phyloP scores from a whole-genome alignment of 495 filamentous ascomycete species.

The Aspergillus homomorphus region DNA sequence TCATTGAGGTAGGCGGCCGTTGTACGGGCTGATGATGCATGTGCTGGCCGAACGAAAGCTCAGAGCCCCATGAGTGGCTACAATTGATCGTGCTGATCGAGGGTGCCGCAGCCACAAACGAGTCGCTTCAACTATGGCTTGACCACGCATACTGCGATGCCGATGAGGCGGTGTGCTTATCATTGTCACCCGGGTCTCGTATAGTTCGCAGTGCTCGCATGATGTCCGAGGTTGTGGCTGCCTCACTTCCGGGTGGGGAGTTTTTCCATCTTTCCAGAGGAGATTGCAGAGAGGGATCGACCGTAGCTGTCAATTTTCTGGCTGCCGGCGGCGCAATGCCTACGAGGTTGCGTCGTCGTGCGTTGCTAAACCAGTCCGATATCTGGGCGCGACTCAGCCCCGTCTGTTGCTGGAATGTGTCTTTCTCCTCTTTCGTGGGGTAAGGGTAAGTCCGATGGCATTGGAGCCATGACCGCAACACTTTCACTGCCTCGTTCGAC shows the following conservation, averaged over 20 bases:
- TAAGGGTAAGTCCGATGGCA: conserved; percentile 35
- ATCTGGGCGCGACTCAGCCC: conserved; percentile 22
- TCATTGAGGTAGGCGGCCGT: conserved; percentile 13
- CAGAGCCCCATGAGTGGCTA: conserved; percentile 20
- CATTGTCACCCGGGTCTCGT: not conserved
- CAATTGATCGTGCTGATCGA: conserved; percentile 17
- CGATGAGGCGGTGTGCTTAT: not conserved
- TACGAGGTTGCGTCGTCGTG: conserved; percentile 19
- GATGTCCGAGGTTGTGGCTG: conserved; percentile 66
- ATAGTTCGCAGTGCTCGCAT: conserved; percentile 51
- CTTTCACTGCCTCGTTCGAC: conserved; percentile 8
- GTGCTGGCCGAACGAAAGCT: conserved; percentile 3
- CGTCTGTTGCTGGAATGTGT: conserved; percentile 14
- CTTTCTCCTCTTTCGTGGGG: conserved; percentile 21
- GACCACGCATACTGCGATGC: conserved; percentile 5
- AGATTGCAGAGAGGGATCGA: conserved; percentile 17
- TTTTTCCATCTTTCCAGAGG: conserved; percentile 72
- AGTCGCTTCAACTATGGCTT: conserved; percentile 15
- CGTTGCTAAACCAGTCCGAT: conserved; percentile 29
- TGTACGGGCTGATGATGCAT: not conserved
- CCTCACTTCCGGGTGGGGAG: conserved; percentile 74
- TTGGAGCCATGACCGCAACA: conserved; percentile 22
- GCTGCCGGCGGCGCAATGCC: not conserved
- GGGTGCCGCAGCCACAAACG: conserved; percentile 11
- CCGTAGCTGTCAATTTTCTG: not conserved